Conservation (phyloP, 768 basidiomycete species). For the Phaffia australis region DNA sequence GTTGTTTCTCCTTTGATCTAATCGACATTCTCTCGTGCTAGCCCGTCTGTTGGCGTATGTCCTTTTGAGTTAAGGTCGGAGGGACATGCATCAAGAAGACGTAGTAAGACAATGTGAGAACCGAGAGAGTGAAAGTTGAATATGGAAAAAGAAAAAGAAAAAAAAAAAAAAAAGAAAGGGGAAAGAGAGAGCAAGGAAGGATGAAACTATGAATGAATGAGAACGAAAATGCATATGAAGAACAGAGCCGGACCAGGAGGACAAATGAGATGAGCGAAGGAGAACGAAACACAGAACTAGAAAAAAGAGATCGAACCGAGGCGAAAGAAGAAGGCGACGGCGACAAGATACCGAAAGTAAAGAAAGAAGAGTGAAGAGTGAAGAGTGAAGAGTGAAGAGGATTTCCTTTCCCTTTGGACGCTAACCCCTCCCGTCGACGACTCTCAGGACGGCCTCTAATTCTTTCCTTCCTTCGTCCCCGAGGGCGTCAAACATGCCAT, state of each 20-base stretch:
- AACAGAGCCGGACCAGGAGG: background rate
- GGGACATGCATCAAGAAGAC: no score
- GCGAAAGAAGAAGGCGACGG: background rate
- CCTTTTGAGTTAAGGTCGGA: no score
- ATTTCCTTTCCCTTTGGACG: background rate
- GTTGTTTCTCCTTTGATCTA: no score
- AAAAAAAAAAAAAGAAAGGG: background rate
- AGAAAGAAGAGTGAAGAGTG: background rate
- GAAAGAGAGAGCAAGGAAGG: background rate
- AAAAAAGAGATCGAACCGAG: background rate
- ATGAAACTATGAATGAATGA: background rate
- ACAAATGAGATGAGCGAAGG: background rate
- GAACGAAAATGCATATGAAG: constrained; percentile 6
- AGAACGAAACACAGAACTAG: background rate
- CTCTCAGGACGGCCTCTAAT: no score
- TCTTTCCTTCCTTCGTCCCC: no score
- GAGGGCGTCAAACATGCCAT: no score
- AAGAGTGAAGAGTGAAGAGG: background rate
- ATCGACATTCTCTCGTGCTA: no score
- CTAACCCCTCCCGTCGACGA: background rate
- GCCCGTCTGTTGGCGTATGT: no score
- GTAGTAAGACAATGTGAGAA: no score
- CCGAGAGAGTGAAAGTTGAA: no score
- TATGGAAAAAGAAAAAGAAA: background rate
- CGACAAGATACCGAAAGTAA: background rate